Evolutionary conservation across 805 yeast species (phyloP).

Genomic region (Wickerhamiella bombiphila): DNA sequence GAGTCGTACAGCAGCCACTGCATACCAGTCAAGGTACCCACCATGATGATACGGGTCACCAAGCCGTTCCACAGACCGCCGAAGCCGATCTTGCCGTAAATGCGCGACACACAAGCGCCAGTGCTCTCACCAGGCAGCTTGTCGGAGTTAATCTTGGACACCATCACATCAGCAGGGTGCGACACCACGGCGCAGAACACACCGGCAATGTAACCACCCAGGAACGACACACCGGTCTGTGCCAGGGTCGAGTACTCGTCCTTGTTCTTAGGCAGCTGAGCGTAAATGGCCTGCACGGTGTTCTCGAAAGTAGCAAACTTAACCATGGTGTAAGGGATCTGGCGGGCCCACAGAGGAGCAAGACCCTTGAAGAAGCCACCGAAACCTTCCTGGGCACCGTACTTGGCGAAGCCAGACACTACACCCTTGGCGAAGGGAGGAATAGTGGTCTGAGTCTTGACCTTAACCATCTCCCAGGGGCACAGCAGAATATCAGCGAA

Average conservation of each 20-base stretch:
- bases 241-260: constrained; percentile 53
- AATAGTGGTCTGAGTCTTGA: constrained; percentile 79
- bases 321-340: constrained; percentile 97
- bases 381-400: constrained; percentile 53
- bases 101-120: constrained; percentile 53
- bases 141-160: constrained; percentile 74
- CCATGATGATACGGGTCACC: constrained; percentile 87
- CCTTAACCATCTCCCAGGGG: constrained; percentile 93
- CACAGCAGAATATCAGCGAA: constrained; percentile 80
- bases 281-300: constrained; percentile 70
- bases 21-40: constrained; percentile 92
- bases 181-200: constrained; percentile 89
- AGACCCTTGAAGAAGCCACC: constrained; percentile 75
- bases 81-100: constrained; percentile 75
- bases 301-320: constrained; percentile 91
- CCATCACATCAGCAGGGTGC: constrained; percentile 99
- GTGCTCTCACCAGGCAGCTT: constrained; percentile 49
- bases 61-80: constrained; percentile 90
- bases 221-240: constrained; percentile 89
- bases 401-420: constrained; percentile 51
- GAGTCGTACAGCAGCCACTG: constrained; percentile 97
- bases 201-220: constrained; percentile 96
- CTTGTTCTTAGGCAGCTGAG: constrained; percentile 56
- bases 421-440: constrained; percentile 66
- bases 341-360: constrained; percentile 89